Conservation (phyloP, 371 early-diverging fungal genomes). For the Syncephalastrum monosporum region DNA sequence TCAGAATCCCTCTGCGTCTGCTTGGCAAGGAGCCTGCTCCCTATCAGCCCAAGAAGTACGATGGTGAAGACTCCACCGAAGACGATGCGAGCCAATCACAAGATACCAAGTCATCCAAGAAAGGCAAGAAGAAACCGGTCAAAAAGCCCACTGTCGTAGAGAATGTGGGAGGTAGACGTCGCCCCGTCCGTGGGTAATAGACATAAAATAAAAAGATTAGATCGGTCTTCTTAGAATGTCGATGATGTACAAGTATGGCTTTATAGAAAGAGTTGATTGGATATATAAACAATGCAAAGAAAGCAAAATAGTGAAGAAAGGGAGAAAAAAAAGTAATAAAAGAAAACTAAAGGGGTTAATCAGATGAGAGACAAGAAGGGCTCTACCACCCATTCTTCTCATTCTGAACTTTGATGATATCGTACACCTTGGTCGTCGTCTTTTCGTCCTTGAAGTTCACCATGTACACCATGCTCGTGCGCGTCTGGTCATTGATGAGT, state of each 20-base stretch:
- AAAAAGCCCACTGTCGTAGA: neutral
- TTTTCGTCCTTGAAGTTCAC: conserved; percentile 45
- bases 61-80: conserved; percentile 9
- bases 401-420: conserved; percentile 39
- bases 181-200: neutral
- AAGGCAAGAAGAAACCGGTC: neutral
- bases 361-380: neutral
- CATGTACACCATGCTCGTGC: conserved; percentile 46
- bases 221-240: no score
- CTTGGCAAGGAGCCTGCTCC: conserved; percentile 18
- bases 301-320: no score
- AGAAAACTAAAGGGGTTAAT: neutral
- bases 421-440: conserved; percentile 36
- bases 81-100: conserved; percentile 12
- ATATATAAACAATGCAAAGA: neutral
- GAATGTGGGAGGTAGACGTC: neutral
- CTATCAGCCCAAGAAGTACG: conserved; percentile 6
- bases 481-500: conserved; percentile 26
- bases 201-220: no score
- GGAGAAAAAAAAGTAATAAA: neutral
- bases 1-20: conserved; percentile 25
- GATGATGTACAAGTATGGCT: conserved; percentile 1
- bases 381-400: conserved; percentile 38
- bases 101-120: conserved; percentile 1
- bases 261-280: neutral